phyloP scores from a whole-genome alignment of 2,329 filamentous ascomycete genomes.

The Penicillium aurantiogriseum region DNA sequence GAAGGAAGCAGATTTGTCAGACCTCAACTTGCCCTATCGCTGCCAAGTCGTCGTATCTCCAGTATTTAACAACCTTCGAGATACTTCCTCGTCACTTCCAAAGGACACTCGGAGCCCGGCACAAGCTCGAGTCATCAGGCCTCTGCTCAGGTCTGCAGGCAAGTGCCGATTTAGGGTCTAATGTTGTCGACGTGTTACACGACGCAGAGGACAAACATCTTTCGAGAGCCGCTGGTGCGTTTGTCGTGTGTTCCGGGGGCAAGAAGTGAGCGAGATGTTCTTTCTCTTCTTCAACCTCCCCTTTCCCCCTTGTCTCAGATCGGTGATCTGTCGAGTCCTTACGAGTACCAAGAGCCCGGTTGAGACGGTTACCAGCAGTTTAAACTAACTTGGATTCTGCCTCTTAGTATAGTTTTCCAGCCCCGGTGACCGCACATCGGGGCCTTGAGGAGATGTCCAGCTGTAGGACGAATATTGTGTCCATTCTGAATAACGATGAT shows the following conservation, averaged over 20 bases:
- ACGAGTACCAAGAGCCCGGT: conserved; percentile 5
- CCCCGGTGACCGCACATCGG: conserved; percentile 16
- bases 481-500: conserved; percentile 50
- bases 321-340: conserved; percentile 7
- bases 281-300: conserved; percentile 9
- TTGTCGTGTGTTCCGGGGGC: conserved; percentile 13
- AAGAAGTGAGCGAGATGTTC: conserved; percentile 9
- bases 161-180: conserved; percentile 28
- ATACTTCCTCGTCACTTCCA: background rate
- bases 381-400: conserved; percentile 15
- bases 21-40: background rate
- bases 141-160: conserved; percentile 22
- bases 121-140: conserved; percentile 20
- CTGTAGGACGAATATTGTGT: conserved; percentile 39
- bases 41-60: background rate
- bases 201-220: conserved; percentile 34
- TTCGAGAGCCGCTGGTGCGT: conserved; percentile 33
- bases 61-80: background rate
- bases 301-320: background rate
- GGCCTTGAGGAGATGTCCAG: conserved; percentile 31
- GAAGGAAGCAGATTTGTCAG: background rate
- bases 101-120: conserved; percentile 1
- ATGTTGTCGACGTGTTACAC: conserved; percentile 37
- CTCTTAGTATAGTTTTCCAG: conserved; percentile 21
- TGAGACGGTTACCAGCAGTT: conserved; percentile 4